Evolutionary conservation across 2,329 filamentous ascomycete genomes (phyloP), one percentile per base, ranked within the genome.

Genomic region (Xylariaceae sp.): DNA sequence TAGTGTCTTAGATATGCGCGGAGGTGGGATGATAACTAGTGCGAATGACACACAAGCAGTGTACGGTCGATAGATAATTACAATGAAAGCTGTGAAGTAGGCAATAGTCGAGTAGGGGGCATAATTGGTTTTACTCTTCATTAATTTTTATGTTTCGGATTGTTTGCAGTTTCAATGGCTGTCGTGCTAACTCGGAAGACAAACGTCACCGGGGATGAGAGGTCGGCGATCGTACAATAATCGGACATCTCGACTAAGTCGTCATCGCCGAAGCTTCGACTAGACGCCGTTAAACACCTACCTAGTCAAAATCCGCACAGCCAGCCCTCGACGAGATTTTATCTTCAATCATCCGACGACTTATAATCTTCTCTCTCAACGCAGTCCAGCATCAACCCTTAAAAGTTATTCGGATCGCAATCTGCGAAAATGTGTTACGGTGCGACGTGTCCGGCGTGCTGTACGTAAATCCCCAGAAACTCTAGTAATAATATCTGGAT

Each of bases 371-470:
- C n/a, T n/a, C n/a, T n/a, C n/a, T n/a, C n/a, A n/a, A n/a, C n/a
- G n/a, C n/a, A n/a, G n/a, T n/a, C n/a, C n/a, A n/a, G n/a, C n/a
- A n/a, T 10, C 10, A 53, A 45, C 45, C 7, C 41, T 26, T 3
- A 16, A 56, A 42, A 19, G 54, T 40, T 21, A n/a, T 19, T 19
- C 48, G 29, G 21, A 47, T 40, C 41, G 32, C 32, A 2, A 47
- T 37, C 26, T 44, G 16, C 12, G n/a, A 61, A 60, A 3, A 68
- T 67, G 66, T 69, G 67, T 54, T 68, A 61, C 61, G 51, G 62
- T 40, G 63, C 59, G 50, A 65, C 63, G n/a, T 65, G 60, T 37
- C 40, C 61, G 40, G 60, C 57, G 7, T 67, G 62, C 57, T 63
- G 59, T 62, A 46, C 54, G 63, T 62, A 16, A n/a, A 18, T 21